Percentiles rank a stretch among this genome's conserved stretches.
Evolutionary conservation across 2,329 filamentous ascomycete genomes (phyloP).

Genomic region (Calonectria crousiana): DNA sequence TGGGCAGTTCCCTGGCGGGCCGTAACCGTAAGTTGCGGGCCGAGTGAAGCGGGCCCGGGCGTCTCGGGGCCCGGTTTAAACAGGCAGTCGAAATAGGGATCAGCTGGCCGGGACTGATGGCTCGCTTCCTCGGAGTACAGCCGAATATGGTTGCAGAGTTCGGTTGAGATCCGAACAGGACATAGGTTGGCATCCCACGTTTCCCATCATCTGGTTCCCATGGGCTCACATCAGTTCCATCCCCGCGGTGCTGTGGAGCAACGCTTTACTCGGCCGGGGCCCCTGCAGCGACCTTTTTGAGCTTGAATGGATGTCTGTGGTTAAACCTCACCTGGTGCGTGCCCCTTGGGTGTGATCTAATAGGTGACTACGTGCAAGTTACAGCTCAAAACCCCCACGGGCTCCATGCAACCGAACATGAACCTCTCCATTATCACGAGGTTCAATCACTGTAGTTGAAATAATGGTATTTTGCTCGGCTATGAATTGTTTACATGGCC

Average conservation of each 20-base stretch:
- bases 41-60: background rate
- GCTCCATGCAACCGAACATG: background rate
- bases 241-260: background rate
- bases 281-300: slow-evolving; percentile 4
- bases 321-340: background rate
- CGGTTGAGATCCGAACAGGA: background rate
- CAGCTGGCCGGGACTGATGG: background rate
- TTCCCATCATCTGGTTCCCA: background rate
- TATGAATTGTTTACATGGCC: background rate
- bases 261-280: background rate
- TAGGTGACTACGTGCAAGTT: background rate
- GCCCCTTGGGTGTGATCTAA: background rate
- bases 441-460: background rate
- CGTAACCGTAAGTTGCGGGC: background rate
- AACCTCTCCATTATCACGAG: background rate
- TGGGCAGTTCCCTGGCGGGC: background rate
- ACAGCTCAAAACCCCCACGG: background rate
- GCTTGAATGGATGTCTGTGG: background rate
- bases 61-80: background rate
- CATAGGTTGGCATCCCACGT: background rate
- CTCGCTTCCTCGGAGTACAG: background rate
- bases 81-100: background rate
- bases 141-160: background rate
- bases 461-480: background rate
- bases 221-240: background rate